Conservation (phyloP, 805 yeast genomes). For the Spencermartinsiella europaea region DNA sequence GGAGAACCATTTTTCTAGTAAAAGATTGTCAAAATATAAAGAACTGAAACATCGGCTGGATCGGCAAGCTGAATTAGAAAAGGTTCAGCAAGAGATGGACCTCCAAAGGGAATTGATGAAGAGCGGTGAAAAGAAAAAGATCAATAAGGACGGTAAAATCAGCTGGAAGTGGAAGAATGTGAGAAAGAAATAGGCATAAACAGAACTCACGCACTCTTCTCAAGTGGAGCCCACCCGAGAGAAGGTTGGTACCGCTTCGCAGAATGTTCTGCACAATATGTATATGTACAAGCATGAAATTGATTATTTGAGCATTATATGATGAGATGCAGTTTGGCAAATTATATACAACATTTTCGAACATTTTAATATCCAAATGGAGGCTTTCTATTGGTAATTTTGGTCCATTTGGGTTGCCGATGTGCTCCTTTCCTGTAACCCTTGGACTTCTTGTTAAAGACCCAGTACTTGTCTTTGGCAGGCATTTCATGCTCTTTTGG, state of each 20-base stretch:
- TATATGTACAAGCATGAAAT: conserved; percentile 4
- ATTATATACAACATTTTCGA: not conserved
- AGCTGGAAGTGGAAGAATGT: conserved; percentile 78
- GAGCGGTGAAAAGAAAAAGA: conserved; percentile 79
- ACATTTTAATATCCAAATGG: conserved; percentile 57
- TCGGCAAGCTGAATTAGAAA: conserved; percentile 61
- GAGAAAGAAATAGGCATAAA: conserved; percentile 30
- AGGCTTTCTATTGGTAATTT: conserved; percentile 68
- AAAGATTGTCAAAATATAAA: conserved; percentile 48
- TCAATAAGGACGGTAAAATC: conserved; percentile 59
- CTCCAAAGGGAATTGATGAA: conserved; percentile 84
- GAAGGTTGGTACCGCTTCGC: too few relatives aligned
- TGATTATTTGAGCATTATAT: conserved; percentile 5
- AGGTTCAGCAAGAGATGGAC: conserved; percentile 69
- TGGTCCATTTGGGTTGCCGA: conserved; percentile 80
- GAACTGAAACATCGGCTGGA: conserved; percentile 60
- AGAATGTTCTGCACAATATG: conserved; percentile 2
- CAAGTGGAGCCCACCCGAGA: too few relatives aligned
- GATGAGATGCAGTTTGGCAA: conserved; percentile 7
- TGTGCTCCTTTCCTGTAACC: conserved; percentile 88
- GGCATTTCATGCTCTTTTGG: conserved; percentile 82
- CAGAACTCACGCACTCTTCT: too few relatives aligned
- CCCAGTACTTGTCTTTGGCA: conserved; percentile 79
- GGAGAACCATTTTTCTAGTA: not conserved
- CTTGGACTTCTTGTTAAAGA: conserved; percentile 66